These are phyloP conservation scores for Oryza nivara DNA, from an alignment of 176 grass and related monocot genomes.

Conservation along the genomic window DNA sequence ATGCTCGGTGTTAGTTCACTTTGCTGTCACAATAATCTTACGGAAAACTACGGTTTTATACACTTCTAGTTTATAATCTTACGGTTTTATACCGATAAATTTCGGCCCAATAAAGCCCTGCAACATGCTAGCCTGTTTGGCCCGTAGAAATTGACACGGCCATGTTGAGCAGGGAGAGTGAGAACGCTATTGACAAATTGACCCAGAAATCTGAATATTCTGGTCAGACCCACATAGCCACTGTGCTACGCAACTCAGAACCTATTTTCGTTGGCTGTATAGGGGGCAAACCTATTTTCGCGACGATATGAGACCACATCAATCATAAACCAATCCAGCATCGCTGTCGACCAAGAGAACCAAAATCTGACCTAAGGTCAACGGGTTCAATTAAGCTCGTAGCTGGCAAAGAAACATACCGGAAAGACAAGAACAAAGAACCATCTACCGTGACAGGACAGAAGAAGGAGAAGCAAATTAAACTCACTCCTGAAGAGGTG, in stretches of 20 bases:
- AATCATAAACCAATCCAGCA: neutral
- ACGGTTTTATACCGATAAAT: too few species aligned
- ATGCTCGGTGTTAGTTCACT: neutral
- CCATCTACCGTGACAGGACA: neutral
- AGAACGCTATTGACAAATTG: neutral
- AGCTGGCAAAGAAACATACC: conserved; percentile 26
- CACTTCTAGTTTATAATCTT: too few species aligned
- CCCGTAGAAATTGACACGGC: neutral
- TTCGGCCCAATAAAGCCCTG: neutral
- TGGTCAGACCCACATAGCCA: neutral
- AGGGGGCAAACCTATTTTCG: neutral
- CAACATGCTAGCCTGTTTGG: neutral
- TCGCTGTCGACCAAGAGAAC: conserved; percentile 11
- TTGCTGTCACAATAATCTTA: neutral
- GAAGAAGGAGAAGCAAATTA: too few species aligned
- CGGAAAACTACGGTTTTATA: too few species aligned
- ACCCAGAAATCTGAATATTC: neutral
- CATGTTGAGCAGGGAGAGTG: neutral
- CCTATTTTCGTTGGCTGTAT: neutral
- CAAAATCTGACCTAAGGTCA: neutral
- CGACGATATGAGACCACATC: neutral
- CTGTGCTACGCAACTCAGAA: neutral
- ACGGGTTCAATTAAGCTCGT: neutral
- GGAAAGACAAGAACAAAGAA: neutral
- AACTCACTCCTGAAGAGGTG: conserved; percentile 90